Evolutionary conservation across 192 early-diverging fungal genomes (phyloP), one percentile per base, ranked within the genome.

Genomic region (Coemansia sp.): DNA sequence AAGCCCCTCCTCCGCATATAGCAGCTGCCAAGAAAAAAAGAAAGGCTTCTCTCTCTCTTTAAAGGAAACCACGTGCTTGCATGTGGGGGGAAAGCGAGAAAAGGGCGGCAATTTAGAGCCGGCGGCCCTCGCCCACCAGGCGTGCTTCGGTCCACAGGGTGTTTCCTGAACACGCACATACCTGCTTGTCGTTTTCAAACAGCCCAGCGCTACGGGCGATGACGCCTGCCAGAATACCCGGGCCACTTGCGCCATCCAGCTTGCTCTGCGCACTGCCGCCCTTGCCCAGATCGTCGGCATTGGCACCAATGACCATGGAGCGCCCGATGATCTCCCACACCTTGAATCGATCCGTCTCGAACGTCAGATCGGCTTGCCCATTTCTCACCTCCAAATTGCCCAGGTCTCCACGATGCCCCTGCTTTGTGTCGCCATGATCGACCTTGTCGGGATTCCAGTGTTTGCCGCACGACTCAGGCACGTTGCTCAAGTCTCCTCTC

Each of bases 291-390:
- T 84, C 81, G 53, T 89, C 87, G n/a, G 52, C 50, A 1, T 58
- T 59, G n/a, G 79, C 71, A 11, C 76, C 79, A 11, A 88, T 60
- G 7, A 93, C 90, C 81, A 96, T 82, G 20, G 87, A 89, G 42
- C 93, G 76, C 16, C 92, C 93, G 71, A 96, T 90, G 40, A 93
- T 69, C 66, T 96, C 92, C 88, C 90, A 91, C 2, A 94, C 88
- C 64, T 88, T 87, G 50, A 92, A 76, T 20, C 83, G 66, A 23
- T 60, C 60, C n/a, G 81, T 83, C 64, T 94, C 91, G 8, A 88
- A 58, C 6, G 90, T 84, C 46, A 88, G 46, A 61, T 87, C 88
- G 46, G 88, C 89, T 84, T 84, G 85, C 0, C 88, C 89, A 45
- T 84, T 83, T 36, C 79, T 70, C 0, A 91, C 87, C 40, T 66